phyloP scores from a whole-genome alignment of 345 rosid species.

The Orychophragmus violaceus region DNA sequence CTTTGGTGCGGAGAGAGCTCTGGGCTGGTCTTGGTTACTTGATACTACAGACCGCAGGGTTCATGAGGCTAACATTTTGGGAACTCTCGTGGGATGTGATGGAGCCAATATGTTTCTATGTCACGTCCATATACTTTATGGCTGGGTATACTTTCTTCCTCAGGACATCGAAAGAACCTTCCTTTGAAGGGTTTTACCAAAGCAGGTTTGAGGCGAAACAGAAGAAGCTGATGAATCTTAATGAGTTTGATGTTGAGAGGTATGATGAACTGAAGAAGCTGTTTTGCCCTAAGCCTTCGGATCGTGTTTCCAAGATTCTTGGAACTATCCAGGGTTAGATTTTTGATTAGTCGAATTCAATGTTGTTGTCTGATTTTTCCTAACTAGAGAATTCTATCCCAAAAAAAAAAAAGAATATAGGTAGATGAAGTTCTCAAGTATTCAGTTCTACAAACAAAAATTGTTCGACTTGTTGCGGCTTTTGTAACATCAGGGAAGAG shows the following conservation, averaged over 20 bases:
- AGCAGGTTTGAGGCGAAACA: constrained; percentile 66
- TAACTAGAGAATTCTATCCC: not conserved
- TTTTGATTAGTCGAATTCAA: not conserved
- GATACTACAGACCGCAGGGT: constrained; percentile 67
- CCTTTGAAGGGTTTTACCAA: constrained; percentile 82
- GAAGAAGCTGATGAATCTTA: constrained; percentile 42
- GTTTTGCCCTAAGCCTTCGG: constrained; percentile 18
- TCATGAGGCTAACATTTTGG: constrained; percentile 98
- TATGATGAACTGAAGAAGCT: constrained; percentile 49
- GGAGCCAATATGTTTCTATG: constrained; percentile 97
- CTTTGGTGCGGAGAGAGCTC: constrained; percentile 61
- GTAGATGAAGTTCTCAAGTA: constrained; percentile 6
- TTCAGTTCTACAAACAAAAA: not conserved
- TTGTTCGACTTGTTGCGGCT: constrained; percentile 2
- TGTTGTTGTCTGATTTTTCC: constrained; percentile 21
- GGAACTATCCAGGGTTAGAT: constrained; percentile 15
- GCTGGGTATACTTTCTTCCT: constrained; percentile 82
- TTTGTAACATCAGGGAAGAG: constrained; percentile 9
- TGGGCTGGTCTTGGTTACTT: constrained; percentile 75
- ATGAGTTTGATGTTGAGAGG: constrained; percentile 51
- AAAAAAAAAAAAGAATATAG: not conserved
- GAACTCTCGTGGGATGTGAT: constrained; percentile 98
- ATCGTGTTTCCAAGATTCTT: constrained; percentile 26
- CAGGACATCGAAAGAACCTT: constrained; percentile 83
- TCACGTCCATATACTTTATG: constrained; percentile 71